Base-by-base conservation (phyloP, 768 basidiomycete genomes). In the Rhodotorula toruloides region DNA sequence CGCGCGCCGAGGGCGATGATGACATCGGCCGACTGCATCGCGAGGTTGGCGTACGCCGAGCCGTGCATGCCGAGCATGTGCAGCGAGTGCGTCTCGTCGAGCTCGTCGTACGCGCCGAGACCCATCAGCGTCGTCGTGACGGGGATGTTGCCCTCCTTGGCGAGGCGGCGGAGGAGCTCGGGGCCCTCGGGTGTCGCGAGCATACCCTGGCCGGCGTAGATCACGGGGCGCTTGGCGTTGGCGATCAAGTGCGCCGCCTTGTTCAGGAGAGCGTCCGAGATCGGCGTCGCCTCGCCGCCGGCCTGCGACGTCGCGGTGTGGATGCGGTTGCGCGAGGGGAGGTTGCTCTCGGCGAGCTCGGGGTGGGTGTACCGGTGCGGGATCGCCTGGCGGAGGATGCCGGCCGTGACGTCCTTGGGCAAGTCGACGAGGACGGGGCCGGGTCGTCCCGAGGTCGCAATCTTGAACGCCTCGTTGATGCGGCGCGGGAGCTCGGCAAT, bases 51-150 rank as follows among this genome's bases (percentile, higher is more conserved):
- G 74, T 97, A 97, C 9, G 93, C 91, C 36, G 86, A 86, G 9
- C 96, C 96, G 80, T 98, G 96, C 96, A 98, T 97, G 63, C 94
- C 94, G 61, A 99, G 84, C 94, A 98, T 98, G 78, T 97, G 92
- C 76, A 99, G 79, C 70, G 87, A 87, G 78, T 83, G 85, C 42
- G 86, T 85, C 59, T 75, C 74, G 78, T 91, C 84, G 58, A 83
- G 84, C 82, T 99, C 96, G 79, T 98, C 92, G 76, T 89, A 99
- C 4, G 89, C 87, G 67, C 96, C 96, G 50, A 99, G 86, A 61
- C 94, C 96, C 75, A 94, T 93, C 17, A 99, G 80, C 47, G 94
- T 97, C 27, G 96, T 98, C 66, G 91, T 94, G 50, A 98, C 93
- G 61, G 96, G 96, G 70, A 98, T 97, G 78, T 92, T 91, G 58